Conservation (phyloP, 208 protist species). For the Leishmania guyanensis region DNA sequence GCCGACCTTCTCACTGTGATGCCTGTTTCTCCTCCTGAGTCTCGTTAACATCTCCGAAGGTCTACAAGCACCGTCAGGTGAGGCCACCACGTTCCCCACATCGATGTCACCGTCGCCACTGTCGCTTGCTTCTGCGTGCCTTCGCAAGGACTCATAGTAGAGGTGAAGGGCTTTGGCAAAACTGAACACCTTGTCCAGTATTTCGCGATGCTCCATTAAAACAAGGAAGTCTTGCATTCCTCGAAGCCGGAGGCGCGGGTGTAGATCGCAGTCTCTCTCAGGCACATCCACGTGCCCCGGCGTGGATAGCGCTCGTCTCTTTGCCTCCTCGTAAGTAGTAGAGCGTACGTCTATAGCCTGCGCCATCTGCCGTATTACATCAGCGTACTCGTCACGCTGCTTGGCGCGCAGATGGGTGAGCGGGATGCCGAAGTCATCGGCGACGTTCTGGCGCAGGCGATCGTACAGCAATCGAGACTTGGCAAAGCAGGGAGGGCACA, state of each 20-base stretch:
- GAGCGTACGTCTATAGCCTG: not conserved
- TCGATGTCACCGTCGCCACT: not conserved
- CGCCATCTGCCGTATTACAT: not conserved
- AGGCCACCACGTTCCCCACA: not conserved
- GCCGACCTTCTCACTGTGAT: not conserved
- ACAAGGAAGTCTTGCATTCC: conserved; percentile 41
- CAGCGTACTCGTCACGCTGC: conserved; percentile 14
- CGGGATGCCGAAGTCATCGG: conserved; percentile 54
- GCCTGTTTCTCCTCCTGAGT: not conserved
- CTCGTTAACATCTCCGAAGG: not conserved
- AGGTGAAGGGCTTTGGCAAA: conserved; percentile 53
- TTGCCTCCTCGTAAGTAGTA: conserved; percentile 7
- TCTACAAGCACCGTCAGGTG: not conserved
- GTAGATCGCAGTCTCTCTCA: conserved; percentile 26
- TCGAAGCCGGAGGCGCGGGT: conserved; percentile 22
- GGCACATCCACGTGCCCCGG: not conserved
- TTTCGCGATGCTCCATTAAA: conserved; percentile 39
- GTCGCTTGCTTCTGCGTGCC: not conserved
- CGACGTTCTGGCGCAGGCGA: conserved; percentile 27
- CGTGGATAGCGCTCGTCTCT: not conserved
- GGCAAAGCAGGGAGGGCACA: conserved; percentile 63
- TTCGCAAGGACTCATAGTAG: conserved; percentile 22
- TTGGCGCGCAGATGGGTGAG: conserved; percentile 29
- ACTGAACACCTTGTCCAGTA: conserved; percentile 44
- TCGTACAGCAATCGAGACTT: conserved; percentile 39